phyloP scores from a whole-genome alignment of 805 yeast genomes.

The Metschnikowia lunata region DNA sequence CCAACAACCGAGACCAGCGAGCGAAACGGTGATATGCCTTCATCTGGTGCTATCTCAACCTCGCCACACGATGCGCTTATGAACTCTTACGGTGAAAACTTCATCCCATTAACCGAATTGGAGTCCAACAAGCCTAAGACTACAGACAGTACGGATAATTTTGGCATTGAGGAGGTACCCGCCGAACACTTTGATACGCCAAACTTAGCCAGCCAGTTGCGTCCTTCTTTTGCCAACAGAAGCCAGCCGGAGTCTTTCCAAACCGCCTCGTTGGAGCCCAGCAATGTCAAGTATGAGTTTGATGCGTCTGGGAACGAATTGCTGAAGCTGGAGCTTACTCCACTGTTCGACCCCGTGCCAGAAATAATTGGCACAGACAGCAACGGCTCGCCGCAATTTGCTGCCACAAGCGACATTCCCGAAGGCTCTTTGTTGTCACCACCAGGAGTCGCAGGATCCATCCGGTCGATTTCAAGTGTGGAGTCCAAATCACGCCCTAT shows the following conservation, averaged over 20 bases:
- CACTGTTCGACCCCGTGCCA: conserved; percentile 15
- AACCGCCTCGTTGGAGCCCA: not conserved
- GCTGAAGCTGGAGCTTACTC: conserved; percentile 9
- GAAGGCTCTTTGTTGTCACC: conserved; percentile 9
- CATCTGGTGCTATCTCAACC: conserved; percentile 1
- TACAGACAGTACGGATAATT: conserved; percentile 17
- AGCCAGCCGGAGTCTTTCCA: not conserved
- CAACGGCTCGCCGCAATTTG: conserved; percentile 20
- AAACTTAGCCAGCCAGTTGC: conserved; percentile 19
- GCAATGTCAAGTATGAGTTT: conserved; percentile 4
- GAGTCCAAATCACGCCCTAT: conserved; percentile 25
- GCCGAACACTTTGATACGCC: conserved; percentile 21
- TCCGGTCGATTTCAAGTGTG: conserved; percentile 24
- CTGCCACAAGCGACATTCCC: conserved; percentile 19
- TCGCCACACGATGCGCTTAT: conserved; percentile 9
- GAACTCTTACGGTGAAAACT: conserved; percentile 8
- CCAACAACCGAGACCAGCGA: not conserved
- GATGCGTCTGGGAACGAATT: conserved; percentile 1
- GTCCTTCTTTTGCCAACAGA: conserved; percentile 2
- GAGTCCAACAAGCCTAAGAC: not conserved
- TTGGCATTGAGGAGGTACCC: conserved; percentile 23
- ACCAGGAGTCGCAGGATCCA: conserved; percentile 25
- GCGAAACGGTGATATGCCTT: not conserved
- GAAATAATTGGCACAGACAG: conserved; percentile 4
- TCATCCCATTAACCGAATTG: conserved; percentile 5